Evolutionary conservation across 345 rosid species (phyloP), one percentile per base, ranked within the genome.

Genomic region (Sonneratia caseolaris): DNA sequence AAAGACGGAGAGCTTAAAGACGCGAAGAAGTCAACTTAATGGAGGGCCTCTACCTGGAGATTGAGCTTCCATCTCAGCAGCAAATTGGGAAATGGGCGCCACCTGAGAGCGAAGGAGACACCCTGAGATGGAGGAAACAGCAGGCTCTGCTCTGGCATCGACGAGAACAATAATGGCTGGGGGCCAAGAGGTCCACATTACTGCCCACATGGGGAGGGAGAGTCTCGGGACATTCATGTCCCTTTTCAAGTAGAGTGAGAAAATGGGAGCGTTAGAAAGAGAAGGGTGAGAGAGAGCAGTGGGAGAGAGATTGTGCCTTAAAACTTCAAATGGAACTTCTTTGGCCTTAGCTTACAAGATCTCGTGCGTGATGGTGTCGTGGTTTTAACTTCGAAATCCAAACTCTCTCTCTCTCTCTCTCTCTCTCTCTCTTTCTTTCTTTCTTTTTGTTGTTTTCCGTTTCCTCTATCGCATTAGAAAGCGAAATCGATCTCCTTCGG

Each of bases 11-110:
- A 45, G 18, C 56, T 37, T 19, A 21, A 37, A 66, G 56, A 35
- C 21, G 32, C 32, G 32, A 16, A 55, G 5, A 55, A 1, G 7
- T 18, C 22, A 55, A 55, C 18, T 16, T 12, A 12, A 18, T 55
- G 59, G 12, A n/a, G 1, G 64, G 0, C 1, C 2, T 57, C 42
- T 68, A 91, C 98, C 97, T 81, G 97, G 87, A 80, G 98, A 85
- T 66, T 81, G 82, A 72, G 90, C 91, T 75, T 76, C 86, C 88
- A 84, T 79, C 73, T 53, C 72, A 22, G 85, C 70, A 80, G 91
- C 81, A 69, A 83, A 81, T 16, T 74, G 84, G 73, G 83, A 76
- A 73, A 76, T 36, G 75, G 87, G 87, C 71, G 80, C 70, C 77
- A 80, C 79, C 7, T 56, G 37, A 61, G 59, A 36, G 66, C 11